Evolutionary conservation across 148 eudicot genomes (phyloP).

Genomic region (Camellia sinensis): DNA sequence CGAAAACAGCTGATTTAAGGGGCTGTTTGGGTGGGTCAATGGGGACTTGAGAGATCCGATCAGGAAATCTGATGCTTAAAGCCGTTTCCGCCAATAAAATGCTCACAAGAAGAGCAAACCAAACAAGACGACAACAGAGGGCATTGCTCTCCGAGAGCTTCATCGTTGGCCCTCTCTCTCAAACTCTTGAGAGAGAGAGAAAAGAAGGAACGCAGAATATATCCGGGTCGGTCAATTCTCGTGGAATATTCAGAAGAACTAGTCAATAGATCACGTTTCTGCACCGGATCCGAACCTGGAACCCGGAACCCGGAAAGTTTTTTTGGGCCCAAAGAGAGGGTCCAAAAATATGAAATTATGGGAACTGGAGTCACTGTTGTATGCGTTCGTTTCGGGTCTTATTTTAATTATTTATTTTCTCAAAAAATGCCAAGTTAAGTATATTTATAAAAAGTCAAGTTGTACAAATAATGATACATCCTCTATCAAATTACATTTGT

Average conservation of each 20-base stretch:
- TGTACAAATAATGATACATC: too few relatives aligned
- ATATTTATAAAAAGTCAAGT: too few relatives aligned
- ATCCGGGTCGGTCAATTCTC: not conserved
- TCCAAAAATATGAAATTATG: too few relatives aligned
- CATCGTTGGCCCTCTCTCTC: not conserved
- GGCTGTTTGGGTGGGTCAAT: slow-evolving; percentile 20
- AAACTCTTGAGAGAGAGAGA: not conserved
- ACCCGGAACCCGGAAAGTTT: too few relatives aligned
- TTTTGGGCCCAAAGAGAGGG: too few relatives aligned
- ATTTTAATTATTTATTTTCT: too few relatives aligned
- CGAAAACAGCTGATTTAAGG: slow-evolving; percentile 67
- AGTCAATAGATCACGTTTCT: not conserved
- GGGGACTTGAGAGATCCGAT: slow-evolving; percentile 45
- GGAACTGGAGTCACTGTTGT: too few relatives aligned
- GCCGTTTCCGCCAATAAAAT: slow-evolving; percentile 14
- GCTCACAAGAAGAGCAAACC: slow-evolving; percentile 4
- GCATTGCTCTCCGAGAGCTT: not conserved
- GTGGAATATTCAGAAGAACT: too few relatives aligned
- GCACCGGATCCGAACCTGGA: not conserved
- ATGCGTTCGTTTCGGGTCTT: too few relatives aligned
- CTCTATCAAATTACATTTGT: too few relatives aligned
- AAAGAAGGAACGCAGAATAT: not conserved
- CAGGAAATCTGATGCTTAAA: slow-evolving; percentile 53
- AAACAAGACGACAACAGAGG: not conserved
- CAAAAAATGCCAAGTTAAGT: too few relatives aligned